phyloP scores from a whole-genome alignment of 2,329 filamentous ascomycete species.

The Cordyceps militaris region DNA sequence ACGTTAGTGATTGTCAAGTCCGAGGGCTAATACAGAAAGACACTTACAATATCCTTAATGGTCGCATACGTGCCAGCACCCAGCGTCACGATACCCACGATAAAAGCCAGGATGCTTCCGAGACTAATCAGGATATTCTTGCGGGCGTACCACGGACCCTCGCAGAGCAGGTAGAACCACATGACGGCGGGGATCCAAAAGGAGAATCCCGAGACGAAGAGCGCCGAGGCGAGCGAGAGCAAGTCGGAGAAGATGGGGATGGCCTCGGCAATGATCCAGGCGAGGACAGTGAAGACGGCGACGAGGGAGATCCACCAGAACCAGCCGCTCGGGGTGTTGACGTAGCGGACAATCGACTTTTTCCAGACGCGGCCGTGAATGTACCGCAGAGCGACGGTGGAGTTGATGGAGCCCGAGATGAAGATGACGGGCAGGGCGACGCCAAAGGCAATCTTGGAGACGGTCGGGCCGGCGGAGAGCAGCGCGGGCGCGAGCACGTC shows the following conservation, averaged over 20 bases:
- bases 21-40: background rate
- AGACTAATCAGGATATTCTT: slow-evolving; percentile 22
- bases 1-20: background rate
- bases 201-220: slow-evolving; percentile 36
- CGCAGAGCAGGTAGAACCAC: slow-evolving; percentile 29
- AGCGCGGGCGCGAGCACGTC: slow-evolving; percentile 56
- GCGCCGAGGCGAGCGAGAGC: slow-evolving; percentile 41
- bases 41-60: slow-evolving; percentile 25
- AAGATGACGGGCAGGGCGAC: slow-evolving; percentile 60
- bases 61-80: slow-evolving; percentile 24
- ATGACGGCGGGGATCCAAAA: slow-evolving; percentile 32
- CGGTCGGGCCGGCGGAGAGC: slow-evolving; percentile 46
- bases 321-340: slow-evolving; percentile 35
- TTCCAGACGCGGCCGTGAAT: slow-evolving; percentile 31
- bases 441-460: slow-evolving; percentile 58
- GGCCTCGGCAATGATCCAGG: slow-evolving; percentile 62
- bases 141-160: slow-evolving; percentile 21
- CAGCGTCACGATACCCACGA: slow-evolving; percentile 22
- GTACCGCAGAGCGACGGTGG: slow-evolving; percentile 31
- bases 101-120: slow-evolving; percentile 21
- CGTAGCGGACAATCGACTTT: slow-evolving; percentile 28
- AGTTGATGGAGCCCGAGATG: slow-evolving; percentile 59
- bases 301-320: slow-evolving; percentile 51
- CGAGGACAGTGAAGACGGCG: slow-evolving; percentile 48
- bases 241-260: slow-evolving; percentile 64